These are phyloP conservation scores for Hymenotorrendiella dingleyae DNA, from an alignment of 2,329 filamentous ascomycete species.

Conservation along the genomic window DNA sequence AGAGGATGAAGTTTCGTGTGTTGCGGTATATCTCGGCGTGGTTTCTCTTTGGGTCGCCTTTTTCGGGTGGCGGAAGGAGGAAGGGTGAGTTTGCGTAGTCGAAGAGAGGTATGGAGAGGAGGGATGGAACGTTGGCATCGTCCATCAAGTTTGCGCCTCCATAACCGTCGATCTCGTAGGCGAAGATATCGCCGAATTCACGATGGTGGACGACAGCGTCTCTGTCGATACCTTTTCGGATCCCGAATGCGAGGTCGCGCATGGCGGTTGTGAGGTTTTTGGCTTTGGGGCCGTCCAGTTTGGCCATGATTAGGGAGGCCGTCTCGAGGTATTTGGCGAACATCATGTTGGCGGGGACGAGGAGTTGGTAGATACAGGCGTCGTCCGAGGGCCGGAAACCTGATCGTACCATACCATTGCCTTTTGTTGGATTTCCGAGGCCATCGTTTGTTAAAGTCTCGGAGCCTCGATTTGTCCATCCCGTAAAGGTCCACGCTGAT, in stretches of 20 bases:
- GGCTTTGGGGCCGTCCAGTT: conserved; percentile 38
- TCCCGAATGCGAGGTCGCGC: conserved; percentile 51
- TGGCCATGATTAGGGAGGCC: conserved; percentile 45
- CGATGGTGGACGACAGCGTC: conserved; percentile 63
- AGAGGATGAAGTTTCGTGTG: conserved; percentile 74
- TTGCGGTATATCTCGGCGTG: conserved; percentile 66
- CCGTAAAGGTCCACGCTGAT: conserved; percentile 69
- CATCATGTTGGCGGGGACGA: conserved; percentile 88
- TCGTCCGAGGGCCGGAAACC: conserved; percentile 91
- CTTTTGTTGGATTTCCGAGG: conserved; percentile 70
- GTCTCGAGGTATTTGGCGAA: conserved; percentile 57
- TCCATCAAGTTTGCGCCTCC: conserved; percentile 54
- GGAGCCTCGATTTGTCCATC: conserved; percentile 65
- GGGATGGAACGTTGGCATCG: conserved; percentile 65
- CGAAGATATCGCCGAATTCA: conserved; percentile 64
- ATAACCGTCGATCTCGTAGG: conserved; percentile 71
- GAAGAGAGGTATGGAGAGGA: conserved; percentile 59
- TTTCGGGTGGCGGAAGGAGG: conserved; percentile 14
- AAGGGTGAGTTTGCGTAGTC: conserved; percentile 39
- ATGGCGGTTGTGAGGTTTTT: conserved; percentile 48
- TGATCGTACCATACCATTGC: conserved; percentile 74
- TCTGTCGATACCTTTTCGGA: conserved; percentile 61
- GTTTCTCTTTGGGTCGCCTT: conserved; percentile 33
- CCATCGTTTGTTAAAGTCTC: conserved; percentile 78
- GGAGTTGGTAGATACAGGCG: conserved; percentile 71